phyloP scores from a whole-genome alignment of 1,139 yeast genomes.

The Schizosaccharomyces versatilis region DNA sequence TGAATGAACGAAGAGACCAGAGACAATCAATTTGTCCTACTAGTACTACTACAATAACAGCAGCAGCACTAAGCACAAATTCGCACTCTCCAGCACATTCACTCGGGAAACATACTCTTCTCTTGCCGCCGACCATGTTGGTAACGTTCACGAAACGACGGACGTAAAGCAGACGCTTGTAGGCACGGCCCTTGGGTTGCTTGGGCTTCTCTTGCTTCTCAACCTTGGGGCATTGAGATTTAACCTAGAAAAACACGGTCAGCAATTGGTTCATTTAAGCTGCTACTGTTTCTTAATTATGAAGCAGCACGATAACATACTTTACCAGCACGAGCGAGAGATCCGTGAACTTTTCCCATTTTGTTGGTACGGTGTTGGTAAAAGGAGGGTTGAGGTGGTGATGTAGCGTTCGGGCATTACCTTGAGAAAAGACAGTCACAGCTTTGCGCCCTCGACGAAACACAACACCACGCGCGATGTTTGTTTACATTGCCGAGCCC shows the following conservation, averaged over 20 bases:
- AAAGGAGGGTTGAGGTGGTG: too few relatives aligned
- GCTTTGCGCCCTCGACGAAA: background rate
- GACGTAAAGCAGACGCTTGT: slow-evolving; percentile 96
- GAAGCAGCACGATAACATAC: slow-evolving; percentile 18
- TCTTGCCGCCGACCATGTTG: slow-evolving; percentile 80
- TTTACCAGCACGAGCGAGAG: slow-evolving; percentile 99
- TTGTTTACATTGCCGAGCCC: too few relatives aligned
- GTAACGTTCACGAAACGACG: slow-evolving; percentile 98
- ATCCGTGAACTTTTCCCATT: slow-evolving; percentile 73
- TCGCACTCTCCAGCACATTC: background rate
- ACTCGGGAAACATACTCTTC: slow-evolving; percentile 34
- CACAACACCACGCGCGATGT: background rate
- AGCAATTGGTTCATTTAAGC: background rate
- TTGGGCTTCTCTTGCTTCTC: slow-evolving; percentile 61
- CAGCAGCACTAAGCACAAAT: too few relatives aligned
- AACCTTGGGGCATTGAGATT: slow-evolving; percentile 88
- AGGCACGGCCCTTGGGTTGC: slow-evolving; percentile 76
- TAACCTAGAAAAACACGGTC: slow-evolving; percentile 22
- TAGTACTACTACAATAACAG: too few relatives aligned
- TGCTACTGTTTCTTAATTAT: background rate
- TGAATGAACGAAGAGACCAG: too few relatives aligned
- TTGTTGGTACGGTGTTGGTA: background rate
- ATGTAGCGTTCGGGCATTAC: too few relatives aligned
- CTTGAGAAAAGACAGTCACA: background rate
- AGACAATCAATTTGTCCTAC: too few relatives aligned